phyloP scores from a whole-genome alignment of 2,329 filamentous ascomycete genomes.

The Cercospora berteroae region DNA sequence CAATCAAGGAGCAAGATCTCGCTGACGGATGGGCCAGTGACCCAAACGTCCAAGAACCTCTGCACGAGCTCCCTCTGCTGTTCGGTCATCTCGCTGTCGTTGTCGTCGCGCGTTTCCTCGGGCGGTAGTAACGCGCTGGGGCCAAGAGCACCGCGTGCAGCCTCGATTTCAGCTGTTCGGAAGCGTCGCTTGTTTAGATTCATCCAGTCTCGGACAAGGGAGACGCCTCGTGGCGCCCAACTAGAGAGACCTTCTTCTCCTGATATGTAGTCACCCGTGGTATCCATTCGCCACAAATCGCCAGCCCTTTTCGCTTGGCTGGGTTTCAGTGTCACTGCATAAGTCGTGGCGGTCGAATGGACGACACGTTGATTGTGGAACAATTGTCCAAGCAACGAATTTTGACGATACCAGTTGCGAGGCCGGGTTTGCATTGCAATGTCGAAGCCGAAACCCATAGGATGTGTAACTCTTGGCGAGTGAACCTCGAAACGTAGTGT shows the following conservation, averaged over 20 bases:
- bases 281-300: conserved; percentile 95
- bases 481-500: conserved; percentile 81
- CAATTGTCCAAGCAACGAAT: conserved; percentile 80
- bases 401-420: conserved; percentile 78
- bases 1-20: conserved; percentile 49
- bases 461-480: conserved; percentile 79
- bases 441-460: conserved; percentile 82
- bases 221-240: conserved; percentile 88
- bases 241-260: conserved; percentile 82
- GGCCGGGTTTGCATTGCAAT: conserved; percentile 80
- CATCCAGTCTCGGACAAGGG: conserved; percentile 85
- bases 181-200: conserved; percentile 68
- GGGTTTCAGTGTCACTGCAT: conserved; percentile 80
- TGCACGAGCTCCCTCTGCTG: conserved; percentile 45
- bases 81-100: conserved; percentile 27
- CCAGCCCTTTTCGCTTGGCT: conserved; percentile 86
- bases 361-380: conserved; percentile 85
- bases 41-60: conserved; percentile 65
- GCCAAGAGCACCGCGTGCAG: conserved; percentile 62
- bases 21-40: conserved; percentile 42
- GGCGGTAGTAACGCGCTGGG: conserved; percentile 47
- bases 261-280: conserved; percentile 91
- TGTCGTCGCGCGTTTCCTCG: conserved; percentile 29
- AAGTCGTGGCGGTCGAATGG: conserved; percentile 81
- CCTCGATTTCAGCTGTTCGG: conserved; percentile 76